phyloP scores from a whole-genome alignment of 2,329 filamentous ascomycete species.

The Scolecobasidium constrictum region DNA sequence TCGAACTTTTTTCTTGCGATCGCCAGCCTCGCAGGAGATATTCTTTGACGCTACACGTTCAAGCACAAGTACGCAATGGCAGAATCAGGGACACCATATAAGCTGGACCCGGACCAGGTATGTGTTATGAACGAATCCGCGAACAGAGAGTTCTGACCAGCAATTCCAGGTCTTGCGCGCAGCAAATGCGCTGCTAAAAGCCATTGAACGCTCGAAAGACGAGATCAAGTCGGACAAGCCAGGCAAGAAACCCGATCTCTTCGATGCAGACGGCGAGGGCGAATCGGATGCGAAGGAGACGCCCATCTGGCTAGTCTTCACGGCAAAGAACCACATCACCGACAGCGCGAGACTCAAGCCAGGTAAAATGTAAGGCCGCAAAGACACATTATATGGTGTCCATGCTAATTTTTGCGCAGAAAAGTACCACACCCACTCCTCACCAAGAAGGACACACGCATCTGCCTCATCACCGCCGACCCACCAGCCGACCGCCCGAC shows the following conservation, averaged over 20 bases:
- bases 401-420: constrained; percentile 16
- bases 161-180: constrained; percentile 43
- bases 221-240: constrained; percentile 35
- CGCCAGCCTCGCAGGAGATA: neutral
- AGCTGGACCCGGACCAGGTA: constrained; percentile 28
- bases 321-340: constrained; percentile 55
- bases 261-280: constrained; percentile 35
- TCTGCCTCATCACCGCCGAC: constrained; percentile 80
- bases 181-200: constrained; percentile 46
- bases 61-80: constrained; percentile 21
- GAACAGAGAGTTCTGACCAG: neutral
- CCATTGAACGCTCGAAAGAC: constrained; percentile 41
- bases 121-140: neutral
- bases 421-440: constrained; percentile 66
- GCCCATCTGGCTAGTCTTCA: constrained; percentile 51
- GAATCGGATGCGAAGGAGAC: constrained; percentile 34
- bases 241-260: constrained; percentile 40
- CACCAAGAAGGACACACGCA: constrained; percentile 50
- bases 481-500: constrained; percentile 48
- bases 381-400: no score
- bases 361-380: constrained; percentile 8
- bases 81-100: constrained; percentile 26
- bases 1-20: neutral
- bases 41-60: no score
- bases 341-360: constrained; percentile 60